phyloP scores from a whole-genome alignment of 164 flowering plant genomes.

The Buxus sempervirens region DNA sequence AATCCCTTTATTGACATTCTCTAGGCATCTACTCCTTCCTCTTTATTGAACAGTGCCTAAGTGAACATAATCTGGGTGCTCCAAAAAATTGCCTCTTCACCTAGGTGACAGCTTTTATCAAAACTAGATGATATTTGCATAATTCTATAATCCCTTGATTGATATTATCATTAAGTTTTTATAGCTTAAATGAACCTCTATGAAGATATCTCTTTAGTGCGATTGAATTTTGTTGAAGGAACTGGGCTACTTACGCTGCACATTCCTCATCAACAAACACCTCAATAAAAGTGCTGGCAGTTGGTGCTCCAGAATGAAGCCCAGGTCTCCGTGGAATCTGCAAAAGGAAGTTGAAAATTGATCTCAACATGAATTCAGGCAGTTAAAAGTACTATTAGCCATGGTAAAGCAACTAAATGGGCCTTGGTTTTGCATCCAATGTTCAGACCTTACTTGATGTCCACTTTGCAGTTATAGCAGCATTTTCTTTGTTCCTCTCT shows the following conservation, averaged over 20 bases:
- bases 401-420: background rate
- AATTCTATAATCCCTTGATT: no score
- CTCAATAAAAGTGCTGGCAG: conserved; percentile 45
- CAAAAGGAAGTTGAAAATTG: background rate
- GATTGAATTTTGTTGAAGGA: background rate
- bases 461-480: conserved; percentile 77
- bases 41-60: no score
- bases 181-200: background rate
- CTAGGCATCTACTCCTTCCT: no score
- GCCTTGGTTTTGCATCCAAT: background rate
- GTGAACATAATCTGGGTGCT: no score
- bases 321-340: conserved; percentile 65
- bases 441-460: conserved; percentile 57
- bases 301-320: conserved; percentile 33
- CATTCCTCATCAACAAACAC: conserved; percentile 91
- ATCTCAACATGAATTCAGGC: background rate
- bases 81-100: no score
- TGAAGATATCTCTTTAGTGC: background rate
- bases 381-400: background rate
- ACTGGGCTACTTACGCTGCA: conserved; percentile 47
- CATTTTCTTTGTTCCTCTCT: conserved; percentile 89
- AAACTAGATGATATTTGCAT: no score
- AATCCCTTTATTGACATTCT: no score
- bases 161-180: no score
- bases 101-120: no score